phyloP scores from a whole-genome alignment of 306 rosid genomes.

The Medicago lupulina region DNA sequence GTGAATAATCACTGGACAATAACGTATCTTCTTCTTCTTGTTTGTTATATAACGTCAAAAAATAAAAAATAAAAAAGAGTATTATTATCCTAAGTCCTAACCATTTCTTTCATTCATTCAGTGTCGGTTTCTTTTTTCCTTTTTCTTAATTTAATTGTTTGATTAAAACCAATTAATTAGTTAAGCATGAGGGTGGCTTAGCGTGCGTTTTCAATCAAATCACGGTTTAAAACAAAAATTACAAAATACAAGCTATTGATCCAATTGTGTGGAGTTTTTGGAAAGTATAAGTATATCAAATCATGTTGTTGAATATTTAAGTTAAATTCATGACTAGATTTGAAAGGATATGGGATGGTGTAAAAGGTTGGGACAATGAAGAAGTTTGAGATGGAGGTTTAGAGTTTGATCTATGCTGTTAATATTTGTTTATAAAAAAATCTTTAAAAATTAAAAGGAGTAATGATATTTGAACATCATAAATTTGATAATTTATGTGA shows the following conservation, averaged over 20 bases:
- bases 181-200: no score
- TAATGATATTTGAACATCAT: no score
- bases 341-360: not conserved
- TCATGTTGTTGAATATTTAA: not conserved
- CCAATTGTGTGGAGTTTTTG: not conserved
- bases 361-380: no score
- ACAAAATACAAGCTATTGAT: not conserved
- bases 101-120: slow-evolving; percentile 9
- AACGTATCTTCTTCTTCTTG: slow-evolving; percentile 38
- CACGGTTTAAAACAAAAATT: not conserved
- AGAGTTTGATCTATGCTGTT: no score
- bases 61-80: not conserved
- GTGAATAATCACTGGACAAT: slow-evolving; percentile 18
- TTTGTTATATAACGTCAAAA: not conserved
- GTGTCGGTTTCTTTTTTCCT: slow-evolving; percentile 3
- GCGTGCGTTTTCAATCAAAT: no score
- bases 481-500: no score
- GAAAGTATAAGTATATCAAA: not conserved
- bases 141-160: no score
- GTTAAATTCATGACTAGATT: slow-evolving; percentile 5
- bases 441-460: no score
- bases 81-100: not conserved
- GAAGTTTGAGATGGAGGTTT: no score
- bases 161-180: no score
- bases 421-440: no score